Evolutionary conservation across 2,329 filamentous ascomycete species (phyloP), one percentile per base, ranked within the genome.

Genomic region (Calcarisporium arbuscula): DNA sequence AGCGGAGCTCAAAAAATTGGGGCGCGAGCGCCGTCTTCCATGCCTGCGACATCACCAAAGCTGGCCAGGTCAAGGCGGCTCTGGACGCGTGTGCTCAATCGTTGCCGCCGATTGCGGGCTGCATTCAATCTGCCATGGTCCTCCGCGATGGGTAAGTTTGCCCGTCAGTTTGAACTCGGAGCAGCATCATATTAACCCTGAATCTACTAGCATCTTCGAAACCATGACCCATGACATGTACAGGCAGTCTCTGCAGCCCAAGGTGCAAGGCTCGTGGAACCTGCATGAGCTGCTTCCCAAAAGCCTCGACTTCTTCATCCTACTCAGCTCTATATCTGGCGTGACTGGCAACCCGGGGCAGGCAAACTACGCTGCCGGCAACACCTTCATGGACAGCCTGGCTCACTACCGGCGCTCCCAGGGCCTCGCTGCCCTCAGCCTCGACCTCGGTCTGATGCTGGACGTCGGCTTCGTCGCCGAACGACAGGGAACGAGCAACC

Each of bases 291-390:
- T 45, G 6, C 45, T 56, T 10, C 37, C 37, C 4, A 20, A 35
- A 2, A 23, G n/a, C n/a, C 29, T 59, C 4, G 54, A 60, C 40
- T 64, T 67, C 45, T 65, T 60, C 40, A 28, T 56, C 26, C 38
- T 56, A 35, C 40, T 57, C 1, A 58, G 56, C 6, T 64, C 61
- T 8, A 37, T 57, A 22, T 45, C 48, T 1, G 53, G 52, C 10
- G 40, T 60, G 6, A 32, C 56, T 4, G 61, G 58, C 1, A 48
- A 51, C 17, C 40, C 48, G 6, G 48, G 45, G 1, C 61, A 65
- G 30, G 48, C 53, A 28, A 64, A 63, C 39, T 68, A 68, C 41
- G 42, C 56, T 0, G 53, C 55, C 1, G 54, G 48, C 14, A 49
- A 49, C 27, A 40, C 47, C 1, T 59, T 49, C 44, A 52, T 56